phyloP scores from a whole-genome alignment of 768 basidiomycete genomes.

The Candolleomyces aberdarensis region DNA sequence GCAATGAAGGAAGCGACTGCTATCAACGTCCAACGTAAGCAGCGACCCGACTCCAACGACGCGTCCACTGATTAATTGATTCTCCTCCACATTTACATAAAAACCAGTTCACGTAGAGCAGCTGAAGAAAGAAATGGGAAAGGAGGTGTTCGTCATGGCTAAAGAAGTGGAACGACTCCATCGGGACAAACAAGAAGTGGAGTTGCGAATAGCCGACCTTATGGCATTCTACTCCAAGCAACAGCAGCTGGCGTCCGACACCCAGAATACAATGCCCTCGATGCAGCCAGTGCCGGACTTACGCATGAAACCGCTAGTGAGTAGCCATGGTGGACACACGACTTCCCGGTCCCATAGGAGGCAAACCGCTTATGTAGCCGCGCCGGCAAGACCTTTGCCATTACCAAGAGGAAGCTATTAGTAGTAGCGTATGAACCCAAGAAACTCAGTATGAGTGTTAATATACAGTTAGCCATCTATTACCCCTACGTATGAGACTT shows the following conservation, averaged over 20 bases:
- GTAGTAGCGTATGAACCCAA: not conserved
- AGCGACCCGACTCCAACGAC: not conserved
- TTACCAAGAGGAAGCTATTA: not conserved
- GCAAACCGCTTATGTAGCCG: not conserved
- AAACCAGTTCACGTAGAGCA: constrained; percentile 76
- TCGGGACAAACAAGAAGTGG: constrained; percentile 59
- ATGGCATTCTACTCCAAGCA: constrained; percentile 69
- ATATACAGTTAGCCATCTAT: not conserved
- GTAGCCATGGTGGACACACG: not conserved
- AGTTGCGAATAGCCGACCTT: constrained; percentile 70
- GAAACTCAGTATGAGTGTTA: not conserved
- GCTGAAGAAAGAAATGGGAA: constrained; percentile 76
- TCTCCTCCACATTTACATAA: not conserved
- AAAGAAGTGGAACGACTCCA: constrained; percentile 70
- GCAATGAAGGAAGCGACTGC: constrained; percentile 94
- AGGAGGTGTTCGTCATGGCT: constrained; percentile 72
- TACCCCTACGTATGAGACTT: not conserved
- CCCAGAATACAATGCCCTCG: not conserved
- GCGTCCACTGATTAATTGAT: not conserved
- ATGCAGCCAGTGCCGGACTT: not conserved
- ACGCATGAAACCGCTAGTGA: not conserved
- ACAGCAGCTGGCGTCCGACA: constrained; percentile 8
- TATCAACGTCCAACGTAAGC: constrained; percentile 77
- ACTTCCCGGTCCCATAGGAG: not conserved
- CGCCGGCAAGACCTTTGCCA: not conserved